Conservation (phyloP, 2,329 filamentous ascomycete genomes). For the Paramyrothecium roridum region DNA sequence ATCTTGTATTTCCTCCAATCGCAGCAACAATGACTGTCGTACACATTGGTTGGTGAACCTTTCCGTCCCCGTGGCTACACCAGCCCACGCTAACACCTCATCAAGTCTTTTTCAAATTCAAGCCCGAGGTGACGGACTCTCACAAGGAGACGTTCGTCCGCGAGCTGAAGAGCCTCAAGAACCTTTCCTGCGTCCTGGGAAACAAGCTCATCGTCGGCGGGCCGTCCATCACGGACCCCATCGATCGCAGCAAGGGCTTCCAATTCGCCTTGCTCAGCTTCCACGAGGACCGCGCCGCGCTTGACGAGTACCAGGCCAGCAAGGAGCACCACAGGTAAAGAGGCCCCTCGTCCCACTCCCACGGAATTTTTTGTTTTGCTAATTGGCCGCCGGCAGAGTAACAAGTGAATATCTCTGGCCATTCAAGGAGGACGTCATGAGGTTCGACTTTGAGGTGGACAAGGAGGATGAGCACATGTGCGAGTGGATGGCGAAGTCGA, state of each 20-base stretch:
- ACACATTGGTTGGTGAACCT: slow-evolving; percentile 24
- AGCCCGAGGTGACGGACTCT: slow-evolving; percentile 32
- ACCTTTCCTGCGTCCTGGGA: slow-evolving; percentile 43
- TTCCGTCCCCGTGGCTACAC: neutral
- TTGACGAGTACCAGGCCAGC: slow-evolving; percentile 50
- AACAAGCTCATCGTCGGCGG: slow-evolving; percentile 49
- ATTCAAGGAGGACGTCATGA: slow-evolving; percentile 47
- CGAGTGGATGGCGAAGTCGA: slow-evolving; percentile 3
- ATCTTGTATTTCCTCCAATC: too few relatives aligned
- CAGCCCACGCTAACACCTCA: neutral
- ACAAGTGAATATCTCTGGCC: slow-evolving; percentile 49
- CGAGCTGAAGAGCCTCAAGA: slow-evolving; percentile 46
- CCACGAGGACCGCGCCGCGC: slow-evolving; percentile 39
- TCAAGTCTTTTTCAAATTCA: slow-evolving; percentile 49
- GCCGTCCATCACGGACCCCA: slow-evolving; percentile 48
- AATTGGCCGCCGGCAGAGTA: slow-evolving; percentile 32
- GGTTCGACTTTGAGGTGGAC: slow-evolving; percentile 53
- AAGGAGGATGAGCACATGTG: slow-evolving; percentile 29
- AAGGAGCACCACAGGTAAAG: slow-evolving; percentile 47
- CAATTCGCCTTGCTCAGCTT: slow-evolving; percentile 50
- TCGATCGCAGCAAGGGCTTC: slow-evolving; percentile 50
- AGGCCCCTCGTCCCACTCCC: neutral
- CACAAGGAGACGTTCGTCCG: slow-evolving; percentile 41
- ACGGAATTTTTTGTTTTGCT: slow-evolving; percentile 1
- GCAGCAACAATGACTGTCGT: slow-evolving; percentile 25